Evolutionary conservation across 78 protist species (phyloP).

Genomic region (Planoprotostelium fungivorum): DNA sequence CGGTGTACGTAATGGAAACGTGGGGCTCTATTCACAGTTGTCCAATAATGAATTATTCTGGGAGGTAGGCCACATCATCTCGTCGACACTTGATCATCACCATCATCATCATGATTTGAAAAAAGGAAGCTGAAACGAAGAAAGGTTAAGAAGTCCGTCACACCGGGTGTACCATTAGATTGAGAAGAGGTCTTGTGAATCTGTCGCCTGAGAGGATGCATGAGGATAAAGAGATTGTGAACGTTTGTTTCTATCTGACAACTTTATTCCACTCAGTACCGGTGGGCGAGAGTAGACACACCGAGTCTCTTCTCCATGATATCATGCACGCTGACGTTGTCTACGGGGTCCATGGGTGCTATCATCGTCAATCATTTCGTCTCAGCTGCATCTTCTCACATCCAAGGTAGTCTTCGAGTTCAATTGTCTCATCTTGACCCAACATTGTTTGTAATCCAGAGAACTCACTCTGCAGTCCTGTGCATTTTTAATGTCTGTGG

Average conservation of each 20-base stretch:
- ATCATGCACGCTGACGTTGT: not conserved
- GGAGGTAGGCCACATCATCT: no score
- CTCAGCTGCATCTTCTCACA: not conserved
- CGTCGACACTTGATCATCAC: no score
- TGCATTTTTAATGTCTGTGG: not conserved
- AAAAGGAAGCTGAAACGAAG: not conserved
- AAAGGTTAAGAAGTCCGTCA: not conserved
- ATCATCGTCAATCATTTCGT: not conserved
- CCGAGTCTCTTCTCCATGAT: not conserved
- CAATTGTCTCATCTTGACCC: not conserved
- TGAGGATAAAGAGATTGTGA: no score
- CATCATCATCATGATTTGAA: not conserved
- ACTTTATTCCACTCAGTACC: no score
- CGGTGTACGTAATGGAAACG: not conserved
- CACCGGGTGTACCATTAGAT: not conserved
- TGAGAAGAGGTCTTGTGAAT: no score
- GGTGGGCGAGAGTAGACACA: no score
- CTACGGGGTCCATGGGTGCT: not conserved
- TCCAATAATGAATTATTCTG: not conserved
- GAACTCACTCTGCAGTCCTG: not conserved
- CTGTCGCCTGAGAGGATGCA: no score
- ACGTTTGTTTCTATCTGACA: no score
- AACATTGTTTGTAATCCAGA: not conserved
- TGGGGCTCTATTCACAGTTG: not conserved
- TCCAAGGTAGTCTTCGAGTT: not conserved